Evolutionary conservation across 73 alveolate species (phyloP), one percentile per base, ranked within the genome.

Genomic region (Blepharisma japonicum): DNA sequence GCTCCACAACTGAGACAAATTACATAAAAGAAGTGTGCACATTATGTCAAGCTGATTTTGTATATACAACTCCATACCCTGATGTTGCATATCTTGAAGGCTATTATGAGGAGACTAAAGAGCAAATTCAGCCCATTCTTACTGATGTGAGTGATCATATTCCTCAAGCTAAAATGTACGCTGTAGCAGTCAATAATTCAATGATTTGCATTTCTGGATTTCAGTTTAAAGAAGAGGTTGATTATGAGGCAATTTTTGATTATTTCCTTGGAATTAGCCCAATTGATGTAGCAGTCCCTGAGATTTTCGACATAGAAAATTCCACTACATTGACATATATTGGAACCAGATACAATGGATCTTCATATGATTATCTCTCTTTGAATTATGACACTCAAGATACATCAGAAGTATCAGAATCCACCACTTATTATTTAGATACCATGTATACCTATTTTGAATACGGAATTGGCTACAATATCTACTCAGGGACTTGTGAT

Each of bases 81-180:
- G 74, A 61, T 61, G 46, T 25, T 0, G 74, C 49, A 20, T 61
- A 61, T 25, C 46, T 61, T 14, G 74, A 61, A 61, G 74, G 74
- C 18, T 61, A 18, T 61, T 61, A 61, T 25, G 74, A 61, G 23
- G 74, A 61, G 11, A 39, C 14, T 61, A 61, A 61, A 61, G 46
- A 14, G 11, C 38, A 39, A n/a, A 61, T 61, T 61, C 47, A 61
- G 23, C 74, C 74, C 14, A 25, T 61, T 25, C 46, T 61, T 1
- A 8, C 14, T 18, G 74, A 61, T 25, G 14, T 61, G n/a, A 18
- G 49, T 14, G 46, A 61, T n/a, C 14, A 61, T 5, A n/a, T 61
- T 61, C 74, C 74, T 61, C 47, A 20, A 9, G 74, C 74, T 20
- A n/a, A 61, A 20, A n/a, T 8, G 11, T 61, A 61, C 23, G 39